These are phyloP conservation scores for Phytophthora capsici DNA, from an alignment of 352 stramenopile species.

Conservation along the genomic window DNA sequence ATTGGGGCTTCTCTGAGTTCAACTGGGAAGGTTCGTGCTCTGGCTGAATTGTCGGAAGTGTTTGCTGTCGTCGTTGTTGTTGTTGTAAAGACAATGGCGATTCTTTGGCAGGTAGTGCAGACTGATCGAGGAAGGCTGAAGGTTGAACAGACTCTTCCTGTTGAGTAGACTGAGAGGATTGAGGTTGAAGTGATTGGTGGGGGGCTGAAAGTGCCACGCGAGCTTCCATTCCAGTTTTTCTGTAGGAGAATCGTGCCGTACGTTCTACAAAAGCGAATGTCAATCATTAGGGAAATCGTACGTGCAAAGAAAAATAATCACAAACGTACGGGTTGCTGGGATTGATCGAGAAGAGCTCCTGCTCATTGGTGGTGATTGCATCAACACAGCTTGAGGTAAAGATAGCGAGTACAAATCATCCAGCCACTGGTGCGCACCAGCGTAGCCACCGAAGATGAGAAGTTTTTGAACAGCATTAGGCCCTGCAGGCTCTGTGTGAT, in stretches of 20 bases:
- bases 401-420: conserved; percentile 69
- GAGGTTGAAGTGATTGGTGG: conserved; percentile 21
- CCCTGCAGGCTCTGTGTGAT: conserved; percentile 25
- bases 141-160: conserved; percentile 17
- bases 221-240: conserved; percentile 5
- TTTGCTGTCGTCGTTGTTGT: conserved; percentile 7
- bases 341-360: conserved; percentile 22
- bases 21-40: conserved; percentile 8
- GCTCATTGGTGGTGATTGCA: conserved; percentile 17
- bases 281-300: conserved; percentile 8
- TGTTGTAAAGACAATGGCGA: conserved; percentile 7
- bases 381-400: conserved; percentile 27
- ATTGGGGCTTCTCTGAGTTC: conserved; percentile 11
- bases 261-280: conserved; percentile 24
- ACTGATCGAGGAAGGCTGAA: background rate
- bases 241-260: conserved; percentile 14
- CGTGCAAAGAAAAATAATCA: background rate
- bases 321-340: conserved; percentile 34
- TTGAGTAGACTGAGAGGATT: conserved; percentile 16
- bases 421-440: conserved; percentile 61
- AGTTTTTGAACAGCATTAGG: conserved; percentile 40
- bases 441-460: conserved; percentile 75
- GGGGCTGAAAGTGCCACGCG: conserved; percentile 35
- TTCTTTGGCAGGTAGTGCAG: background rate
- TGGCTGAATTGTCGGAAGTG: conserved; percentile 9